Conservation (phyloP, 2,329 filamentous ascomycete species). For the Penicillium griseofulvum region DNA sequence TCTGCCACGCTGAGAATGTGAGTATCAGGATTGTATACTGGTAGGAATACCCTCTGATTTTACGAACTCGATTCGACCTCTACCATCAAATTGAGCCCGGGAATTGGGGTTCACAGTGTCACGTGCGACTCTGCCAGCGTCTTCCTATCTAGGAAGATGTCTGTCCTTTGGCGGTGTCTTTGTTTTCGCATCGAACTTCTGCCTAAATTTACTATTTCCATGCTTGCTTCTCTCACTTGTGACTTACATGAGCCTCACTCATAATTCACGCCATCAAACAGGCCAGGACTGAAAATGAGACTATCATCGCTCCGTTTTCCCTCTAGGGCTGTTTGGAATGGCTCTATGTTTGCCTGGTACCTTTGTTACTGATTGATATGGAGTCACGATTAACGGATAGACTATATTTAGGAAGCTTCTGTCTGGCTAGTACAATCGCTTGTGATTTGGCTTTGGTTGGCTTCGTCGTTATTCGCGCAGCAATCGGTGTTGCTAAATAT, state of each 20-base stretch:
- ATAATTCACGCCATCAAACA: background rate
- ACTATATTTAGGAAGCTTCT: background rate
- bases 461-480: too few species aligned
- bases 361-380: background rate
- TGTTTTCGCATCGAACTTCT: background rate
- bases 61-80: background rate
- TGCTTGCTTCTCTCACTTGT: background rate
- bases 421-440: background rate
- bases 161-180: background rate
- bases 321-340: background rate
- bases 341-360: background rate
- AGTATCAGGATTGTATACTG: background rate
- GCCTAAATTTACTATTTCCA: background rate
- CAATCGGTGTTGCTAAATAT: too few species aligned
- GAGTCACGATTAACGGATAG: background rate
- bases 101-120: background rate
- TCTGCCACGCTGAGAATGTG: background rate
- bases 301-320: background rate
- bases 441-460: too few species aligned
- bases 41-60: background rate
- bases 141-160: background rate
- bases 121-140: background rate
- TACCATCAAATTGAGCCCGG: background rate
- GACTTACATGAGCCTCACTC: too few species aligned
- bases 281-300: too few species aligned